Evolutionary conservation across 2,329 filamentous ascomycete genomes (phyloP).

Genomic region (Colletotrichum viniferum): DNA sequence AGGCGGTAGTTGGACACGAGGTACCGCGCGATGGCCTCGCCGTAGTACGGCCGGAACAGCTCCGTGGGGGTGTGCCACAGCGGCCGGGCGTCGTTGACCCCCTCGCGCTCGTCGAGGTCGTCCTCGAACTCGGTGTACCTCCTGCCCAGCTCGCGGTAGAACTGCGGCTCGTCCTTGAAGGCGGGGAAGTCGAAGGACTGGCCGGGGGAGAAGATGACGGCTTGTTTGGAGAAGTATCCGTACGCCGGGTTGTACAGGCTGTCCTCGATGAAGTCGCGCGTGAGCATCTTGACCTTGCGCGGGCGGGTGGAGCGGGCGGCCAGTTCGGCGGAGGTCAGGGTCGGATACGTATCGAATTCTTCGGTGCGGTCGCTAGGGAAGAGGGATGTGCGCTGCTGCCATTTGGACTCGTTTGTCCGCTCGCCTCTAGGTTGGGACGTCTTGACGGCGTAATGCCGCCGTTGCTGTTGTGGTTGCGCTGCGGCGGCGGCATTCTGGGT

Average conservation of each 20-base stretch:
- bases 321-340: slow-evolving; percentile 83
- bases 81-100: slow-evolving; percentile 77
- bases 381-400: slow-evolving; percentile 83
- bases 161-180: slow-evolving; percentile 84
- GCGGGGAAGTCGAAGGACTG: slow-evolving; percentile 87
- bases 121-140: slow-evolving; percentile 94
- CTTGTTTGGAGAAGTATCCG: slow-evolving; percentile 95
- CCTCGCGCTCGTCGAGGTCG: slow-evolving; percentile 72
- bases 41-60: slow-evolving; percentile 95
- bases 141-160: slow-evolving; percentile 75
- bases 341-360: slow-evolving; percentile 82
- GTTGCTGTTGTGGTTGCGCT: slow-evolving; percentile 24
- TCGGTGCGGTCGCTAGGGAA: slow-evolving; percentile 78
- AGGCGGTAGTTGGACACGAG: slow-evolving; percentile 96
- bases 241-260: slow-evolving; percentile 94
- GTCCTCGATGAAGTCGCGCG: slow-evolving; percentile 97
- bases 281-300: slow-evolving; percentile 91
- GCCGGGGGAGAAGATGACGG: slow-evolving; percentile 92
- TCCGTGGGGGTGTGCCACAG: slow-evolving; percentile 99
- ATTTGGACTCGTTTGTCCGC: slow-evolving; percentile 68
- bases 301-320: slow-evolving; percentile 77
- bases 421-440: slow-evolving; percentile 18
- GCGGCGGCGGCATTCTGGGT: slow-evolving; percentile 1
- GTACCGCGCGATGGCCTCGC: slow-evolving; percentile 95
- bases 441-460: slow-evolving; percentile 29